Evolutionary conservation across 176 grass and related monocot species (phyloP), one percentile per base, ranked within the genome.

Genomic region (Metroxylon sagu): DNA sequence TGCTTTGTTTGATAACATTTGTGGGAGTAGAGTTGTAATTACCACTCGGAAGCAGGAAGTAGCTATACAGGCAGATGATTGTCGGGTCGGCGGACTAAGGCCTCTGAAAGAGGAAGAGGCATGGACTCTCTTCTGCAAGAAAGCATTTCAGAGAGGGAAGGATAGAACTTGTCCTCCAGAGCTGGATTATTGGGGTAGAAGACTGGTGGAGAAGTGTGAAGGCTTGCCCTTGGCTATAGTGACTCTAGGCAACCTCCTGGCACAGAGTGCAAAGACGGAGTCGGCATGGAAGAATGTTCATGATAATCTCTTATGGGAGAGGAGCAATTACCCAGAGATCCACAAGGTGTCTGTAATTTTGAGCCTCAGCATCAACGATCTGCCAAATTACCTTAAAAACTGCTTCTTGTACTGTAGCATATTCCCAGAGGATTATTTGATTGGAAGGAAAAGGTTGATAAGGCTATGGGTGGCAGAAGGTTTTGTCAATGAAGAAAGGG

Each of bases 391-490:
- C 14, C 80, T 83, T 16, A 76, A 65, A 19, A 73, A 80, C 14
- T 88, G 80, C 49, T 67, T 88, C 52, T 26, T 88, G 18, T 79
- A 83, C 29, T 83, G 85, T 62, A 56, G 69, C 62, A n/a, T 89
- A 16, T 64, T 84, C 62, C 73, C 77, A 6, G 73, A 80, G 67
- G 77, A 80, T 53, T 73, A 48, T 60, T 18, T 43, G 0, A 75
- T 89, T 52, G 21, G 43, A 59, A 77, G 77, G 39, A 72, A 84
- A 17, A 77, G 39, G 62, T 56, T 84, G 50, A 64, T 89, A 8
- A 68, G 85, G 65, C 25, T 80, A 59, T 89, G 76, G 85, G 65
- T 89, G 31, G 80, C 80, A 3, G 80, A 89, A 54, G 80, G 80
- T 7, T 77, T 89, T 35, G 76, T 31, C 35, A 43, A 43, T 16